Base-by-base conservation (phyloP, 768 basidiomycete genomes). In the Daedaleopsis nitida region DNA sequence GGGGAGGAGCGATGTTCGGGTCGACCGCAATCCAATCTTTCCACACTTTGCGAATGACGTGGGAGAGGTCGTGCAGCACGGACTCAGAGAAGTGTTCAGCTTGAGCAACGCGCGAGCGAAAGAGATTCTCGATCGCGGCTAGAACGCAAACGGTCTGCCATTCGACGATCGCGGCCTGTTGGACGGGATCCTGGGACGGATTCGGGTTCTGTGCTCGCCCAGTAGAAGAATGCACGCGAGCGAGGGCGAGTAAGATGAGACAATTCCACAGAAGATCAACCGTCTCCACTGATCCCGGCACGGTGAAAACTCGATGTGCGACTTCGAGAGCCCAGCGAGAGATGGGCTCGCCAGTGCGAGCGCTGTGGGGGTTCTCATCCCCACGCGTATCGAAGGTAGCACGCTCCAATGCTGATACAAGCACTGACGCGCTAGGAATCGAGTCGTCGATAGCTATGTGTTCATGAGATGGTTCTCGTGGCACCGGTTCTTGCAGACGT, bases 21-120 rank as follows among this genome's bases (percentile, higher is more conserved):
- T 35, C 4, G 9, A 51, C 49, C 2, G 66, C 47, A 2, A 66
- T 74, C 79, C 50, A 86, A 65, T 57, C 73, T 65, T 9, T 68
- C 54, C 42, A 81, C 73, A 66, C 71, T 70, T n/a, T 70, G 10
- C 58, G 50, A 21, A 67, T 37, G n/a, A 67, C 52, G 14, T 55
- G 43, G 9, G 43, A 59, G 21, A 65, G 44, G 39, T 58, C 63
- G 7, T 61, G 58, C 13, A 43, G 32, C 16, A 60, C 42, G 2
- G 59, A 55, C 37, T 39, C 21, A 1, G 57, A 8, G 10, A 64
- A 45, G 5, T 52, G 21, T 34, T 6, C 43, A 21, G 23, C 21
- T 21, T 6, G 8, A n/a, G 43, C 27, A 32, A 27, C n/a, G 17
- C n/a, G 12, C 24, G 24, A 23, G 24, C 17, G 52, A 2, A 64